Evolutionary conservation across 495 filamentous ascomycete species (phyloP), one percentile per base, ranked within the genome.

Genomic region (Aspergillus egyptiacus): DNA sequence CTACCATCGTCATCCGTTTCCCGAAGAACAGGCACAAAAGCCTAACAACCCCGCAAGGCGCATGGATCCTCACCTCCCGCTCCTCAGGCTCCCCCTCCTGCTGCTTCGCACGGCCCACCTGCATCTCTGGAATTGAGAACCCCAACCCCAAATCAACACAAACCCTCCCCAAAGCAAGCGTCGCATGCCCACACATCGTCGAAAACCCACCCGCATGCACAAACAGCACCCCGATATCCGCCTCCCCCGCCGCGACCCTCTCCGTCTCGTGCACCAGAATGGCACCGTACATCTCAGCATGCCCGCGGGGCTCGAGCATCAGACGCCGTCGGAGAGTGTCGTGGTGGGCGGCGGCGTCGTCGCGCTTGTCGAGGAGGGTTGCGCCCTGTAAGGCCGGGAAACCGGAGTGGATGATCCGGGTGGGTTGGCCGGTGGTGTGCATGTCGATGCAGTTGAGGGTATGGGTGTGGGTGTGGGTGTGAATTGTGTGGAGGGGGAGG

Each of bases 131-230:
- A 66, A 66, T n/a, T n/a, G n/a, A 10, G 62, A 53, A 5, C 11
- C 39, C 18, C 24, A 13, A 30, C 64, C 61, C 37, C 9, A 53
- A 61, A 41, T 66, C 60, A 20, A 63, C 55, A 1, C 60, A 30
- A 43, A 70, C 67, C 2, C 67, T 54, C 0, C 67, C 67, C 23
- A 68, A 34, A 1, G 63, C 67, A 40, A 70, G 61, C 7, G 67
- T 68, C 9, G 65, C 67, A 57, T 70, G 67, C 51, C 84, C 82
- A 51, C 84, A 87, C 53, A 95, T 88, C 2, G 82, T 84, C 14
- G 80, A 78, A 59, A 89, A 95, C 15, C 88, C 91, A 35, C 85
- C 85, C 36, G 90, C 83, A 42, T 86, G 60, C 76, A 54, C 61
- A 46, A 67, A 64, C 0, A 64, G 36, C 80, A 84, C 30, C 58